A percentile compares a stretch with the other conserved stretches of the same genome.
These are phyloP conservation scores for Lecanoromycetidae sp. DNA, from an alignment of 2,329 filamentous ascomycete genomes.

Conservation along the genomic window DNA sequence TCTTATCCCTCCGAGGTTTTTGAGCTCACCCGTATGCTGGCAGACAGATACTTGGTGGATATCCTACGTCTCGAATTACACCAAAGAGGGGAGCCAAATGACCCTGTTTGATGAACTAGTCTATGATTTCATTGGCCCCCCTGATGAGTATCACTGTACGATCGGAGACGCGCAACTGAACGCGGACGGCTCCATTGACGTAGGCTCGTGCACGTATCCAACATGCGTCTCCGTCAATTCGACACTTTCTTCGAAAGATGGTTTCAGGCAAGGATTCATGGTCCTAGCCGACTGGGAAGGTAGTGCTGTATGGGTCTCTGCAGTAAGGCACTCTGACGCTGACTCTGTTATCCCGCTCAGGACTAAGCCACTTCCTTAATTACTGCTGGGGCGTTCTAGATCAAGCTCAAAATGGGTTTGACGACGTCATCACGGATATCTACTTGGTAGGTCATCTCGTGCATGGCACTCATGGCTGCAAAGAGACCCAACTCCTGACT, in stretches of 20 bases:
- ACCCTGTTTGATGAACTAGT: neutral
- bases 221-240: neutral
- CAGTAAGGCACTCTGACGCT: neutral
- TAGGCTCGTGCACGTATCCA: neutral
- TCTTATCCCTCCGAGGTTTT: neutral
- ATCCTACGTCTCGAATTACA: neutral
- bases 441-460: neutral
- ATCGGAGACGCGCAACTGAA: neutral
- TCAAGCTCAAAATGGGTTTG: neutral
- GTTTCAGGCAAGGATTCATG: neutral
- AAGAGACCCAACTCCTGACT: neutral
- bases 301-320: neutral
- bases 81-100: neutral
- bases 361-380: neutral
- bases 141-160: neutral
- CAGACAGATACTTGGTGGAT: neutral
- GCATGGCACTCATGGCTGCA: neutral
- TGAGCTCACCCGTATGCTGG: neutral
- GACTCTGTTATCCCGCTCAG: neutral
- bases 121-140: neutral
- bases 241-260: neutral
- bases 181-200: neutral
- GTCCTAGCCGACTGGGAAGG: neutral
- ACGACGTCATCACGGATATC: neutral
- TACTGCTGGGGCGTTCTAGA: neutral